These are phyloP conservation scores for Phialophora verrucosa DNA, from an alignment of 2,329 filamentous ascomycete species.

Conservation along the genomic window DNA sequence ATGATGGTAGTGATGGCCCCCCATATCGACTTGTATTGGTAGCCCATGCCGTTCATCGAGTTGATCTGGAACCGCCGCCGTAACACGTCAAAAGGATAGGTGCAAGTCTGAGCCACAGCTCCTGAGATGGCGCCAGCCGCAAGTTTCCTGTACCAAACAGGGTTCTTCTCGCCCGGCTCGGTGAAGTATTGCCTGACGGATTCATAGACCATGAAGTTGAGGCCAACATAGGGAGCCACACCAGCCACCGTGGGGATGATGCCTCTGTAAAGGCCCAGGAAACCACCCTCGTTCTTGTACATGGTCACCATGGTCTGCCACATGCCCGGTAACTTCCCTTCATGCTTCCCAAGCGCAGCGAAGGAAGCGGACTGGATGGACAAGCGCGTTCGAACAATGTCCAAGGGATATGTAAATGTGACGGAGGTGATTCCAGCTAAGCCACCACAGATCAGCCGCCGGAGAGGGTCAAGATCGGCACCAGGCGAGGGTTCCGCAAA, in stretches of 20 bases:
- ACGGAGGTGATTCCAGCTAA: constrained; percentile 94
- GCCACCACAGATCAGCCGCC: constrained; percentile 86
- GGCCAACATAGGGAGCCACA: constrained; percentile 92
- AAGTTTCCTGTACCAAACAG: constrained; percentile 78
- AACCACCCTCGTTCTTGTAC: constrained; percentile 89
- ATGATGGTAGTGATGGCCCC: constrained; percentile 85
- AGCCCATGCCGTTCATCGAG: constrained; percentile 98
- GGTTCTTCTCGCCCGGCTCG: constrained; percentile 83
- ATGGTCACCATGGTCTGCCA: constrained; percentile 80
- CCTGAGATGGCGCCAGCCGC: constrained; percentile 92
- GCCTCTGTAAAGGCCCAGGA: constrained; percentile 86
- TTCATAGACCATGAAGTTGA: constrained; percentile 99
- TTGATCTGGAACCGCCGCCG: constrained; percentile 97
- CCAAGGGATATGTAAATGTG: constrained; percentile 90
- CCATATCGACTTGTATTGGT: constrained; percentile 85
- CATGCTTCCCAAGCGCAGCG: constrained; percentile 69
- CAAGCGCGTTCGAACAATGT: constrained; percentile 93
- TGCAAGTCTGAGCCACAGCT: constrained; percentile 94
- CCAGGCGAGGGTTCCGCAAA: constrained; percentile 79
- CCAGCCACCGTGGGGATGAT: constrained; percentile 93
- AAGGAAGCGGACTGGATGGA: constrained; percentile 99
- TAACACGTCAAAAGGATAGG: constrained; percentile 96
- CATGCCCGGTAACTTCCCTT: constrained; percentile 84
- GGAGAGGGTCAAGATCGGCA: constrained; percentile 72
- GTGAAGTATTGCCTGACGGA: constrained; percentile 83